Percentiles rank a stretch among this genome's conserved stretches.
Evolutionary conservation across 2,329 filamentous ascomycete genomes (phyloP).

Genomic region (Chrysoporthe austroafricana): DNA sequence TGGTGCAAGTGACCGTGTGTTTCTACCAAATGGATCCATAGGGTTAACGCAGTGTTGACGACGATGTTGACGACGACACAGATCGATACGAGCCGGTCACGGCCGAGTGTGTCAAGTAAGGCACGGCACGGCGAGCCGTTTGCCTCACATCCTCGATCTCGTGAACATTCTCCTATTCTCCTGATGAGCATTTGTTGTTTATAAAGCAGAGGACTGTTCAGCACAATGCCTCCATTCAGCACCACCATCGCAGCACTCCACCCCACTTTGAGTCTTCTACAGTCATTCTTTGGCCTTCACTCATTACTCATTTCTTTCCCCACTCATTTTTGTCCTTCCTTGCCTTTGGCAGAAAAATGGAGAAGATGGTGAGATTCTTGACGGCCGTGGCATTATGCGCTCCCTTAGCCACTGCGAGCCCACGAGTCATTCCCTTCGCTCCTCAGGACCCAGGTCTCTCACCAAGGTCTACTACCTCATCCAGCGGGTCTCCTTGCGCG

Average conservation of each 20-base stretch:
- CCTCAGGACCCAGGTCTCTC: too few relatives aligned
- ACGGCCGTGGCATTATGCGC: neutral
- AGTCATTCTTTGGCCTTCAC: neutral
- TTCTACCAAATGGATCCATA: neutral
- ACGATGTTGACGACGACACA: constrained; percentile 2
- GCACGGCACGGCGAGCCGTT: too few relatives aligned
- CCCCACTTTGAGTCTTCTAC: neutral
- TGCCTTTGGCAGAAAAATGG: neutral
- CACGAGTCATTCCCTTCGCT: neutral
- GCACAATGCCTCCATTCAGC: neutral
- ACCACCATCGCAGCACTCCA: neutral
- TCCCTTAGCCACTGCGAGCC: neutral
- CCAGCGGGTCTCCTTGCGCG: constrained; percentile 4
- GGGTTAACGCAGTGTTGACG: neutral
- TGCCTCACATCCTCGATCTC: too few relatives aligned
- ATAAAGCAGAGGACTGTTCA: neutral
- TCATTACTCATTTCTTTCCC: neutral
- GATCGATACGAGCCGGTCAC: neutral
- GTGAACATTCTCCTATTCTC: neutral
- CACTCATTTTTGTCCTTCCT: neutral
- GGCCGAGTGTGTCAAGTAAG: neutral
- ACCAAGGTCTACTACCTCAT: neutral
- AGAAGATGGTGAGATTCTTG: neutral
- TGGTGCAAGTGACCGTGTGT: neutral
- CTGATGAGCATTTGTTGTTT: neutral